Percentiles rank a stretch among this genome's conserved stretches.
These are phyloP conservation scores for Eimeria sp. DNA, from an alignment of 169 alveolate species.

Conservation along the genomic window DNA sequence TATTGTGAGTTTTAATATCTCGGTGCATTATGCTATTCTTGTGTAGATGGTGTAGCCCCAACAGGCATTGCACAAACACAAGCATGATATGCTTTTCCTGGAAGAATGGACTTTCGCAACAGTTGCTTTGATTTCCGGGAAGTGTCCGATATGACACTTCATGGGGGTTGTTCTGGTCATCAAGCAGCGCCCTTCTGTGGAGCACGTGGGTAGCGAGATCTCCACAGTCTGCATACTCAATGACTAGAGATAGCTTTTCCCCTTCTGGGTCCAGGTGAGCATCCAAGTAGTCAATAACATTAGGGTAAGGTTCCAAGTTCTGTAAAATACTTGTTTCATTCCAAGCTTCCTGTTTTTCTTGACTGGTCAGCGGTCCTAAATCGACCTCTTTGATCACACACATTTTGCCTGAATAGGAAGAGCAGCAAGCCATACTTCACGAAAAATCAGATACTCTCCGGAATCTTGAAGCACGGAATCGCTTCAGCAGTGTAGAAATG, in stretches of 20 bases:
- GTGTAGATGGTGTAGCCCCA: slow-evolving; percentile 95
- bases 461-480: not conserved
- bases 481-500: not conserved
- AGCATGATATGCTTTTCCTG: slow-evolving; percentile 44
- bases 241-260: slow-evolving; percentile 27
- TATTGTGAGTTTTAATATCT: slow-evolving; percentile 96
- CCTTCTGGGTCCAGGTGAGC: slow-evolving; percentile 18
- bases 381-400: slow-evolving; percentile 62
- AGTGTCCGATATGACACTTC: not conserved
- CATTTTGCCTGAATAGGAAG: slow-evolving; percentile 5
- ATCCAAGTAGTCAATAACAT: slow-evolving; percentile 19
- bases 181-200: slow-evolving; percentile 30
- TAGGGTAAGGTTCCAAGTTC: slow-evolving; percentile 57
- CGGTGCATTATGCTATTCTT: slow-evolving; percentile 95
- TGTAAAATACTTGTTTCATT: slow-evolving; percentile 51
- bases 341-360: slow-evolving; percentile 49
- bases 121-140: not conserved
- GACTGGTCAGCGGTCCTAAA: not conserved
- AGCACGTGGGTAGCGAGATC: slow-evolving; percentile 59
- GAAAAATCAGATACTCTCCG: not conserved
- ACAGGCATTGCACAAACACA: slow-evolving; percentile 93
- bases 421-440: not conserved
- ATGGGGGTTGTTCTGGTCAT: slow-evolving; percentile 5
- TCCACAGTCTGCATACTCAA: slow-evolving; percentile 66
- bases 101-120: slow-evolving; percentile 21